Conservation (phyloP, 164 flowering plant species). For the Umbellularia californica region DNA sequence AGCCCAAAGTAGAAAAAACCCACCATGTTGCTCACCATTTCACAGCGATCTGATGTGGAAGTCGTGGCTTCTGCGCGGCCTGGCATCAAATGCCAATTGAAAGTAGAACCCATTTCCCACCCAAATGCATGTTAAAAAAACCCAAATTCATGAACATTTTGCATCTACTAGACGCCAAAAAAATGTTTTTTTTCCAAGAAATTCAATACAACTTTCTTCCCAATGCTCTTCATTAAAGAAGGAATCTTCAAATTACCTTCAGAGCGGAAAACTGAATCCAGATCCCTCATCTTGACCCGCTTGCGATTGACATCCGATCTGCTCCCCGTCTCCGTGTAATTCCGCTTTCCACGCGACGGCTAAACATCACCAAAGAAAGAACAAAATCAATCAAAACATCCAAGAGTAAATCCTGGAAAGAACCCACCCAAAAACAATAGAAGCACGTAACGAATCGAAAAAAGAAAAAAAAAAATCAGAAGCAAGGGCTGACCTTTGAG, state of each 20-base stretch:
- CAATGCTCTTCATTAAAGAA: neutral
- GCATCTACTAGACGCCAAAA: neutral
- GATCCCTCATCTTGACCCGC: slow-evolving; percentile 56
- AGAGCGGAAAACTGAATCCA: slow-evolving; percentile 34
- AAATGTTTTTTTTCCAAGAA: no score
- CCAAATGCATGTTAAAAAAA: neutral
- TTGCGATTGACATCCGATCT: slow-evolving; percentile 24
- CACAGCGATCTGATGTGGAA: no score
- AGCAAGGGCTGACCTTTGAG: neutral
- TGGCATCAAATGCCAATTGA: no score
- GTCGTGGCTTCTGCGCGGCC: no score
- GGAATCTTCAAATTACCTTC: slow-evolving; percentile 20
- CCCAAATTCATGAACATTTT: neutral
- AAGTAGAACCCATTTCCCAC: neutral
- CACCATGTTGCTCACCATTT: no score
- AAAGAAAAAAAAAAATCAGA: neutral
- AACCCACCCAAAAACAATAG: neutral
- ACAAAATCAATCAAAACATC: neutral
- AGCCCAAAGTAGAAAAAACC: no score
- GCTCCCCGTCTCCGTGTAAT: slow-evolving; percentile 22
- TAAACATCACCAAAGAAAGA: slow-evolving; percentile 1
- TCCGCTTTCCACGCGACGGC: slow-evolving; percentile 34
- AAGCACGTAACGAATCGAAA: neutral
- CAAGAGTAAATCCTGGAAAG: no score
- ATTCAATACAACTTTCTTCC: neutral